Conservation (phyloP, 306 rosid genomes). For the Quercus ilex region DNA sequence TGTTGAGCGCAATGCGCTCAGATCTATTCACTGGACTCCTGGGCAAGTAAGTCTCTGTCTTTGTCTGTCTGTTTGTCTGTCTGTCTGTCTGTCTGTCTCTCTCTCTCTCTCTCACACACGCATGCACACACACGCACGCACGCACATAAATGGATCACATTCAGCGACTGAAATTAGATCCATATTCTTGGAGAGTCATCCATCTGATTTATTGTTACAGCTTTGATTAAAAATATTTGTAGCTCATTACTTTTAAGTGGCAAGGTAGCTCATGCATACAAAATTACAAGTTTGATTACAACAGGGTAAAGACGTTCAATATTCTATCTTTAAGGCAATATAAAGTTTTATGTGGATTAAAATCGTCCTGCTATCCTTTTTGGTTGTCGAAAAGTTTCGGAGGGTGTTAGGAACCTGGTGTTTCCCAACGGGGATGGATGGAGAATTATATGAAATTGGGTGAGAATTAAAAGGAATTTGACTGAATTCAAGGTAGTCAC, state of each 20-base stretch:
- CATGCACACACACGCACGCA: not conserved
- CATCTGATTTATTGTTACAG: not conserved
- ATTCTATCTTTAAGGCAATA: not conserved
- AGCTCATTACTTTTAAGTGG: not conserved
- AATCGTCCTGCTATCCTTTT: not conserved
- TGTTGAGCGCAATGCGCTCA: conserved; percentile 78
- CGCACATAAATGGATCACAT: not conserved
- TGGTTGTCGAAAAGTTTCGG: not conserved
- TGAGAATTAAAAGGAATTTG: too few species aligned
- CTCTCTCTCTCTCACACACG: not conserved
- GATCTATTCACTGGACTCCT: conserved; percentile 83
- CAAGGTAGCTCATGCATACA: not conserved
- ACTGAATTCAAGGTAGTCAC: too few species aligned
- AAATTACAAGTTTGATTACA: not conserved
- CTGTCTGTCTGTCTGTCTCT: not conserved
- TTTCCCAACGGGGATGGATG: too few species aligned
- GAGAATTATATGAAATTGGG: too few species aligned
- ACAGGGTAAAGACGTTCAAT: not conserved
- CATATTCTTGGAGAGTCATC: not conserved
- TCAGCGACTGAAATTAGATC: not conserved
- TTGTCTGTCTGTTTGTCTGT: conserved; percentile 17
- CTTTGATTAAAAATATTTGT: not conserved
- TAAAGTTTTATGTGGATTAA: not conserved
- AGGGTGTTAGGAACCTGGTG: too few species aligned
- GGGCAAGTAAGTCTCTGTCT: conserved; percentile 70